Percentiles rank a stretch among this genome's conserved stretches.
phyloP scores from a whole-genome alignment of 2,329 filamentous ascomycete genomes.

The Fusarium sp. region DNA sequence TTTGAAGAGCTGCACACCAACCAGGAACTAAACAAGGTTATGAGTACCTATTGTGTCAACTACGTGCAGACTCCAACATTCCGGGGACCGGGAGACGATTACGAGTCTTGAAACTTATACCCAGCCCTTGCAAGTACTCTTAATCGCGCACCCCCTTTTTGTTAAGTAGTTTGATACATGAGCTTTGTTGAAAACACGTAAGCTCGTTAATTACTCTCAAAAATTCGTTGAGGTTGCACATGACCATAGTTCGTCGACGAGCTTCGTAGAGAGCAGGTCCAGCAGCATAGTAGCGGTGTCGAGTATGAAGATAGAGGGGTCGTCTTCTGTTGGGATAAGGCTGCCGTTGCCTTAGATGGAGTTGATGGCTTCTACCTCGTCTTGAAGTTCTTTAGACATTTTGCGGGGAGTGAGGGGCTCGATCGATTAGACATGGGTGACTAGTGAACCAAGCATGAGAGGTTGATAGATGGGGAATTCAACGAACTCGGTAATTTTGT shows the following conservation, averaged over 20 bases:
- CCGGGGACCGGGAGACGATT: background rate
- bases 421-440: no score
- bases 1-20: slow-evolving; percentile 78
- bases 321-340: slow-evolving; percentile 61
- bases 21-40: slow-evolving; percentile 74
- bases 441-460: no score
- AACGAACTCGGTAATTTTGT: slow-evolving; percentile 40
- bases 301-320: slow-evolving; percentile 64
- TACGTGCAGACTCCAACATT: slow-evolving; percentile 21
- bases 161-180: no score
- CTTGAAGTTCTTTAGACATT: slow-evolving; percentile 74
- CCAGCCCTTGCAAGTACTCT: no score
- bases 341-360: slow-evolving; percentile 84
- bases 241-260: slow-evolving; percentile 71
- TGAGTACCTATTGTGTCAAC: slow-evolving; percentile 20
- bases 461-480: no score
- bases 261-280: slow-evolving; percentile 68
- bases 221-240: slow-evolving; percentile 73
- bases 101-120: background rate
- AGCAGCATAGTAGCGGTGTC: slow-evolving; percentile 60
- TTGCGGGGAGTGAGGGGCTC: slow-evolving; percentile 36
- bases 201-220: no score
- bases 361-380: slow-evolving; percentile 87
- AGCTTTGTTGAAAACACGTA: no score
- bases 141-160: no score